Evolutionary conservation across 2,329 filamentous ascomycete species (phyloP).

Genomic region (Orbilia brochopaga): DNA sequence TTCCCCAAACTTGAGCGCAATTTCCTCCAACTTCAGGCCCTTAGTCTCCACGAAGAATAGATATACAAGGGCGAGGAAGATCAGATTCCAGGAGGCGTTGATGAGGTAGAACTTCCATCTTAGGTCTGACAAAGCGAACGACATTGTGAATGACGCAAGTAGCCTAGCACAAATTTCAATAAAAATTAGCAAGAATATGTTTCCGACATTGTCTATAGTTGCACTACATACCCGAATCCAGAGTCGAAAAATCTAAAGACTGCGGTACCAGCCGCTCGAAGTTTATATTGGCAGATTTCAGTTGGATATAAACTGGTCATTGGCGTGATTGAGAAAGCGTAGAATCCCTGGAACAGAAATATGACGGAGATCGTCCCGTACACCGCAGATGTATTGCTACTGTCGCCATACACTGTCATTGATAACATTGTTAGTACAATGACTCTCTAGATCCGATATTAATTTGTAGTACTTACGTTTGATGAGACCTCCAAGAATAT

Average conservation of each 20-base stretch:
- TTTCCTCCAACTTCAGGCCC: conserved; percentile 55
- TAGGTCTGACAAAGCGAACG: conserved; percentile 55
- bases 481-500: conserved; percentile 54
- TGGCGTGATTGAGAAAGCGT: conserved; percentile 57
- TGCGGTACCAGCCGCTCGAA: conserved; percentile 56
- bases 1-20: conserved; percentile 55
- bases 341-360: conserved; percentile 57
- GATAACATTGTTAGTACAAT: neutral
- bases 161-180: conserved; percentile 50
- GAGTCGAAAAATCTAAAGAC: conserved; percentile 56
- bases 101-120: conserved; percentile 57
- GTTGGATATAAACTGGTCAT: conserved; percentile 57
- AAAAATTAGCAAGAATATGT: neutral
- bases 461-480: conserved; percentile 51
- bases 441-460: too few relatives aligned
- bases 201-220: neutral
- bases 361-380: conserved; percentile 59
- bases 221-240: conserved; percentile 54
- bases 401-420: conserved; percentile 56
- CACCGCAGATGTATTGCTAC: conserved; percentile 58
- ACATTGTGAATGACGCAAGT: conserved; percentile 55
- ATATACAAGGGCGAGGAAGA: conserved; percentile 54
- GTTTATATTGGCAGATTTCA: conserved; percentile 56
- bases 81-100: conserved; percentile 55
- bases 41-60: conserved; percentile 56